phyloP scores from a whole-genome alignment of 1,284 basidiomycete species.

The Meira nashicola region DNA sequence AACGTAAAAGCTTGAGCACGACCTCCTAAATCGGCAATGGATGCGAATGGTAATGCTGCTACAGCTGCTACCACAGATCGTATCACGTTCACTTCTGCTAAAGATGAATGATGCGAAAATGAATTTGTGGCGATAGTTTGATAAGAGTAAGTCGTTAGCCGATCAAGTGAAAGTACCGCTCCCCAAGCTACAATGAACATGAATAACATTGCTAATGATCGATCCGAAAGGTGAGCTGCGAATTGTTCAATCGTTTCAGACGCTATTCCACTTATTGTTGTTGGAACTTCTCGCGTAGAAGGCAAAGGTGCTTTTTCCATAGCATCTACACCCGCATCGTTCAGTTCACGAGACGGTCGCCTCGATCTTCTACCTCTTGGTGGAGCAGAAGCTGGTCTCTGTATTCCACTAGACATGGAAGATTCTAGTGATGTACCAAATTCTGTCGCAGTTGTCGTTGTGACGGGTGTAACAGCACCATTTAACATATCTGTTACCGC shows the following conservation, averaged over 20 bases:
- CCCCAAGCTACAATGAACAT: slow-evolving; percentile 15
- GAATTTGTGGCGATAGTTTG: slow-evolving; percentile 21
- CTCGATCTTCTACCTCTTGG: slow-evolving; percentile 3
- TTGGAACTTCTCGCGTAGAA: background rate
- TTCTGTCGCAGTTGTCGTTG: background rate
- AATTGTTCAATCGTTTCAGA: slow-evolving; percentile 2
- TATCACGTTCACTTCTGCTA: slow-evolving; percentile 14
- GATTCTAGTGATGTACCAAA: background rate
- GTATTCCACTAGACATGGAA: background rate
- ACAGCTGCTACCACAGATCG: slow-evolving; percentile 17
- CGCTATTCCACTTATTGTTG: background rate
- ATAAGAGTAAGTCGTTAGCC: slow-evolving; percentile 17
- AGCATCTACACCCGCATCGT: background rate
- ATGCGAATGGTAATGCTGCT: slow-evolving; percentile 18
- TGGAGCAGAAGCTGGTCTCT: slow-evolving; percentile 9
- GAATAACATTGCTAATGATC: slow-evolving; percentile 1
- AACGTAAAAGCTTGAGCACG: slow-evolving; percentile 9
- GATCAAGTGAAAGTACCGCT: slow-evolving; percentile 16
- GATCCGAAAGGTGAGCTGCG: background rate
- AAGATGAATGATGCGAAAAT: slow-evolving; percentile 12
- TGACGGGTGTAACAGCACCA: background rate
- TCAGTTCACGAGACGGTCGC: background rate
- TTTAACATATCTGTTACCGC: slow-evolving; percentile 2
- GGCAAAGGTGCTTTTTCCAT: background rate
- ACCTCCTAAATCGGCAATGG: slow-evolving; percentile 10